Base-by-base conservation (phyloP, 345 rosid genomes). In the Euclidium syriacum region DNA sequence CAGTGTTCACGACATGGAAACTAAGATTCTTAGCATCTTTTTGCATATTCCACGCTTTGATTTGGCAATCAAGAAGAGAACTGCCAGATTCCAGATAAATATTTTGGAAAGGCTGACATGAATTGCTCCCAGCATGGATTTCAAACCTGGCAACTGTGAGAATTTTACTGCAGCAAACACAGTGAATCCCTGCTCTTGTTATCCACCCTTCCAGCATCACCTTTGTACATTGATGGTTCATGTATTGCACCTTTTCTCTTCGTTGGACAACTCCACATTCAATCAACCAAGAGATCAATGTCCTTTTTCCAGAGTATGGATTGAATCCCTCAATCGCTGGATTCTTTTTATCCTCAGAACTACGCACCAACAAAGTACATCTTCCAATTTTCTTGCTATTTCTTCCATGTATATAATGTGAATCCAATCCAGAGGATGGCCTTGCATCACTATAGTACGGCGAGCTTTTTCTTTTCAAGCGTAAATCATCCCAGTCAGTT, bases 61-160 rank as follows among this genome's bases (percentile, higher is more conserved):
- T 71, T 73, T 81, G 99, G 82, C 95, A 87, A 69, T 90, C 89
- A 71, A 87, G 76, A 64, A 90, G 90, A 40, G 97, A 94, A 68
- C 49, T 52, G 50, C 97, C 96, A 67, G 84, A 81, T 16, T 94
- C 97, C 77, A 90, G 73, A 75, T 63, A 80, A 67, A 88, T 86
- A 73, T 90, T 87, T 78, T 84, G 81, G 67, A 84, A 78, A 61
- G 97, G 88, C 70, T 83, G 92, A 59, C 76, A 76, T 55, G 80
- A 77, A 64, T 86, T 85, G 78, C 95, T 86, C 67, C 99, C 96
- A 9, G 99, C 99, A 77, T 94, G 99, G 65, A 80, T 74, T 83
- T 84, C 95, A 76, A 94, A 86, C 62, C 80, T 86, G 15, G 83
- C 78, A 68, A 83, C 73, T 5, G 85, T 70, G 55, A 87, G 83